Evolutionary conservation across 768 basidiomycete species (phyloP), one percentile per base, ranked within the genome.

Genomic region (Leccinum longicurvipes): DNA sequence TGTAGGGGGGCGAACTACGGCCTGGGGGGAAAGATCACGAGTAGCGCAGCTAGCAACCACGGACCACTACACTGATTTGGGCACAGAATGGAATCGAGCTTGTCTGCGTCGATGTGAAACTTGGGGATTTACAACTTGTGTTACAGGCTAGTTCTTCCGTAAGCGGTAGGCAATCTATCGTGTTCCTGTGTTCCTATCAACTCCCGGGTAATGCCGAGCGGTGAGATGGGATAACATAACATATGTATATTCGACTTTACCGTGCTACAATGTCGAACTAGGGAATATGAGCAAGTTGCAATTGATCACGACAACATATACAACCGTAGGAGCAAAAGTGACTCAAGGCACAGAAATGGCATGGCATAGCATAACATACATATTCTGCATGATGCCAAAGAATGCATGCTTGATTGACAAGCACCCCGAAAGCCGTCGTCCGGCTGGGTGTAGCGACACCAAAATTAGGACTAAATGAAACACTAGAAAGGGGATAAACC

Each of bases 261-360:
- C 48, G 52, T 47, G 57, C 57, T 61, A 66, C 64, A 63, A 51
- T 49, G 41, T 62, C 12, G 48, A 45, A 42, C 58, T 59, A 60
- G 56, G 59, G 61, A 59, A 64, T 66, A 68, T 57, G 58, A 69
- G 61, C 64, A 56, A 23, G 47, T 63, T 68, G 66, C 50, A 55
- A 66, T 46, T 28, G 56, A 57, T 56, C 55, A 58, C 48, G 60
- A 66, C 58, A 68, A 57, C 63, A 71, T 70, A 60, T 72, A 66
- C 66, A 73, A 47, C 39, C 59, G 52, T 51, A 51, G 58, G 54
- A 59, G 41, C 46, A 70, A 63, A 55, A 36, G 47, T 59, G 46
- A 58, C 54, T 55, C 41, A 57, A 51, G 57, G 50, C 57, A 67
- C 54, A 67, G 56, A 57, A 51, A 67, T 59, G 61, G 62, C 61